A percentile compares a stretch with the other conserved stretches of the same genome.
Conservation (phyloP, 805 yeast species). For the Cyberlindnera lachancei region DNA sequence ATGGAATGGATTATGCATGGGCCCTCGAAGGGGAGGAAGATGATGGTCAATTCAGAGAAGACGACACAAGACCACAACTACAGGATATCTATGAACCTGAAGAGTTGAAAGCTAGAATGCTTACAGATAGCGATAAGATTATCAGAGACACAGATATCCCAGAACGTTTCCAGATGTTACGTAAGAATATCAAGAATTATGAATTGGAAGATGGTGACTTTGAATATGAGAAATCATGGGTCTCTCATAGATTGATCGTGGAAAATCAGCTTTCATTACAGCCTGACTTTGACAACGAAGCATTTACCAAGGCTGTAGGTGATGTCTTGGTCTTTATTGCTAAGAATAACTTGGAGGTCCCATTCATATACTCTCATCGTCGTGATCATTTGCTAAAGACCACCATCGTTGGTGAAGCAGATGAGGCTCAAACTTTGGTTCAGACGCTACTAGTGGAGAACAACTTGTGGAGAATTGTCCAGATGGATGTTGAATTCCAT, state of each 20-base stretch:
- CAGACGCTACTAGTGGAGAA: constrained; percentile 59
- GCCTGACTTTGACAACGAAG: constrained; percentile 31
- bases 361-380: constrained; percentile 92
- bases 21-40: constrained; percentile 84
- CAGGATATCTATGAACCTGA: constrained; percentile 92
- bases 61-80: constrained; percentile 43
- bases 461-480: constrained; percentile 88
- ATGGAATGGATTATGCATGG: constrained; percentile 97
- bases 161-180: constrained; percentile 79
- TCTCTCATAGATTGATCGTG: constrained; percentile 51
- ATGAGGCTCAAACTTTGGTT: constrained; percentile 30
- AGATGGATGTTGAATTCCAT: constrained; percentile 82
- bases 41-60: constrained; percentile 35
- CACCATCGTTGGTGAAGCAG: constrained; percentile 37
- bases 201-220: constrained; percentile 67
- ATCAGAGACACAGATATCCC: constrained; percentile 87
- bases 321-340: constrained; percentile 65
- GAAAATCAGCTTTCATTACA: constrained; percentile 37
- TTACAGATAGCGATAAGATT: constrained; percentile 85
- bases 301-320: constrained; percentile 63
- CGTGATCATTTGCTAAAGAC: constrained; percentile 75
- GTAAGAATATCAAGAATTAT: constrained; percentile 56
- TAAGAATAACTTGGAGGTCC: constrained; percentile 80
- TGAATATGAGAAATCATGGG: constrained; percentile 71
- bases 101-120: constrained; percentile 82